Conservation (phyloP, 192 early-diverging fungal species). For the Paraglomus occultum region DNA sequence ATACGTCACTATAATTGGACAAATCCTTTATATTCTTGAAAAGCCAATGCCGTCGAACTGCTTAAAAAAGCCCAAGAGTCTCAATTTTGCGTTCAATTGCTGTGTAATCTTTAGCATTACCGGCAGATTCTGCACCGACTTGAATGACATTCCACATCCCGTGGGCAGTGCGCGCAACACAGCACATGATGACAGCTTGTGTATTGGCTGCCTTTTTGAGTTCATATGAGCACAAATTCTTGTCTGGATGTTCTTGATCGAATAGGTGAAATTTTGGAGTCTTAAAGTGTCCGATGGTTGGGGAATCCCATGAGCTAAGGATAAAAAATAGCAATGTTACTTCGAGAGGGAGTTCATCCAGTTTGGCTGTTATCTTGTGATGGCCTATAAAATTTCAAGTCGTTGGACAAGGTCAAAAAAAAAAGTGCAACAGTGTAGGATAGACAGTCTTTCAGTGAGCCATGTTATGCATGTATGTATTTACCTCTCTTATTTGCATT, state of each 20-base stretch:
- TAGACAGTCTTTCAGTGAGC: too few species aligned
- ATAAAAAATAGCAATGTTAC: conserved; percentile 30
- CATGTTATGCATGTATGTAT: not conserved
- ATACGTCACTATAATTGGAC: too few species aligned
- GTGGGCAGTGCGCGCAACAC: conserved; percentile 19
- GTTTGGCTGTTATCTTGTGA: conserved; percentile 24
- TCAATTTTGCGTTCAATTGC: too few species aligned
- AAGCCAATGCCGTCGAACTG: too few species aligned
- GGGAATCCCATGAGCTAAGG: conserved; percentile 24
- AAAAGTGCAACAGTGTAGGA: not conserved
- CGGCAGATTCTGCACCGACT: conserved; percentile 6
- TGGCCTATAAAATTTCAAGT: conserved; percentile 3
- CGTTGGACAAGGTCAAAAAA: not conserved
- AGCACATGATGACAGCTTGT: conserved; percentile 32
- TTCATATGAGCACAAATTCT: conserved; percentile 17
- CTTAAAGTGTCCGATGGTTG: conserved; percentile 26
- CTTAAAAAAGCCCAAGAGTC: too few species aligned
- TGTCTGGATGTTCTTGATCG: conserved; percentile 26
- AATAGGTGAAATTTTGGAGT: conserved; percentile 25
- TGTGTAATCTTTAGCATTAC: conserved; percentile 31
- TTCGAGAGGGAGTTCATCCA: conserved; percentile 25
- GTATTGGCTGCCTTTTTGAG: conserved; percentile 14
- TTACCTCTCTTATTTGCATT: conserved; percentile 4
- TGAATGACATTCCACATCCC: conserved; percentile 31
- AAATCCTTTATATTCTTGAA: too few species aligned